Base-by-base conservation (phyloP, 495 filamentous ascomycete species). In the Penicillium turbatum region DNA sequence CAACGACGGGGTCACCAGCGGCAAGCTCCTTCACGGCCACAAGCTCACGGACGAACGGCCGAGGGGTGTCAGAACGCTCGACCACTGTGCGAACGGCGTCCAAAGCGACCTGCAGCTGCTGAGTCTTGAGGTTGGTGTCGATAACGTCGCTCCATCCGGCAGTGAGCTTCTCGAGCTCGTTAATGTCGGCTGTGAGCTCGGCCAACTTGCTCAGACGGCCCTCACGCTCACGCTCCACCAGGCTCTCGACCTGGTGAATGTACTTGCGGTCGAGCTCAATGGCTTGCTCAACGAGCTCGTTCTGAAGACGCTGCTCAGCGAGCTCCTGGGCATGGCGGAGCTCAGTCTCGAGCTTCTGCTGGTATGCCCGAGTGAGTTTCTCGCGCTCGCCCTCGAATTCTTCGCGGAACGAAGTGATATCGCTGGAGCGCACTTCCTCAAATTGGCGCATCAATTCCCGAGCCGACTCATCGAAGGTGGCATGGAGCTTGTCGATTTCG, bases 11-110 rank as follows among this genome's bases (percentile, higher is more conserved):
- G 65, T 96, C 88, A 36, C 89, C 85, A 15, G 78, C 73, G 17
- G 90, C 89, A 57, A 95, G 85, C 70, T 96, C 90, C 74, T 97
- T 97, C 38, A 98, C 79, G 24, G 95, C 93, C 15, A 92, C 89
- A 3, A 98, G 81, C 71, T 98, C 93, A 45, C 82, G 82, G 56
- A 95, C 76, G 68, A 98, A 98, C 0, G 93, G 93, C 19, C 84
- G 81, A 35, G 92, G 85, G 53, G 82, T 80, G 40, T 85, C 77
- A 12, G 85, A 74, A 40, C 85, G 85, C 66, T 89, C 86, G 17
- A 96, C 82, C 41, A 83, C 85, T 55, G 87, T 82, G 36, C 89
- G 86, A 6, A 98, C 90, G 34, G 92, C 89, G 59, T 98, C 95
- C 26, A 97, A 87, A 4, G 93, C 93, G 35, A 97, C 89, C 65